Evolutionary conservation across 2,329 filamentous ascomycete genomes (phyloP), one percentile per base, ranked within the genome.

Genomic region (Fusarium sp.): DNA sequence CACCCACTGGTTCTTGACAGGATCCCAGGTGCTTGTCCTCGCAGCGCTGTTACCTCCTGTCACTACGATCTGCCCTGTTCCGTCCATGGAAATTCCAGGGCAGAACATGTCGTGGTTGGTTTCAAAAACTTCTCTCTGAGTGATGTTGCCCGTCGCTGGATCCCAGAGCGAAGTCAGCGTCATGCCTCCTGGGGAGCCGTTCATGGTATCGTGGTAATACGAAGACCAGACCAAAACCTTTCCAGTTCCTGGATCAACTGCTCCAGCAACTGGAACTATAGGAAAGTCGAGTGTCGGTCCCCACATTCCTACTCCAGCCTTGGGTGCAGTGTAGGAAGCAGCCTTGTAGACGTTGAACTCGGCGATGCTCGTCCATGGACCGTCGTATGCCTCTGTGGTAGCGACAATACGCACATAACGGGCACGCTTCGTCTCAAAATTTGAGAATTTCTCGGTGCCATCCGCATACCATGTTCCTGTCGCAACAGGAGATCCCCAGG

Each of bases 71-170:
- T 84, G 81, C 0, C 88, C 89, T 6, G 85, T 81, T 11, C 83
- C 84, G 62, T 87, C 86, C 5, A 87, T 79, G 1, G 84, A 86
- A 38, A 90, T 87, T 0, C 88, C 89, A 0, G 89, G 88, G 73
- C 88, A 90, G 74, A 89, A 90, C 88, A 89, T 89, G 74, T 89
- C 87, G 72, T 89, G 86, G 9, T 83, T 75, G 0, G 86, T 89
- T 70, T 87, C 78, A 38, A 80, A 77, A 10, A 85, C 47, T 17
- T 70, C 33, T 2, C 70, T 33, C 37, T 71, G 69, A 2, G 66
- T 50, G 2, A 73, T 65, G 2, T 68, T 62, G 4, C 54, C 61
- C 5, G 72, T 75, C 2, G 33, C 52, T 5, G 72, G 72, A 9
- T 70, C 72, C 69, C 72, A 74, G 2, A 56, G 62, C 0, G 69